phyloP scores from a whole-genome alignment of 2,329 filamentous ascomycete genomes.

The Colletotrichum shisoi region DNA sequence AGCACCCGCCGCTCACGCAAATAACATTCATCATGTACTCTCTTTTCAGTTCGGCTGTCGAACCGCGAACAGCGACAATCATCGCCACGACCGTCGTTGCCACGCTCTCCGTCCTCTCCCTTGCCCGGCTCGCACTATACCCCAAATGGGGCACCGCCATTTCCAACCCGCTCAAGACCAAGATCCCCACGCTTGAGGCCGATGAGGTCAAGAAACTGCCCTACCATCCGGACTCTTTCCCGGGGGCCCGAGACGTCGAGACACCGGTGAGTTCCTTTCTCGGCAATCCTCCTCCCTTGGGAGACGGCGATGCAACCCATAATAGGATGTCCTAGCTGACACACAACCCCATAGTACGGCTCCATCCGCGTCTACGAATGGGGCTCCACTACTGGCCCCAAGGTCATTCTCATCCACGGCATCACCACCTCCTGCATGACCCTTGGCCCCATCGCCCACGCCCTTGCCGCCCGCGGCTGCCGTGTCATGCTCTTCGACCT shows the following conservation, averaged over 20 bases:
- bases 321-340: constrained; percentile 16
- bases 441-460: constrained; percentile 70
- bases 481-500: constrained; percentile 83
- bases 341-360: constrained; percentile 62
- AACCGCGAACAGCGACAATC: constrained; percentile 46
- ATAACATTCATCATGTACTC: constrained; percentile 44
- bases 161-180: constrained; percentile 55
- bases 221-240: constrained; percentile 74
- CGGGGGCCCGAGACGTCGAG: constrained; percentile 75
- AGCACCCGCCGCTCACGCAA: background rate
- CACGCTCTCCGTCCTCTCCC: constrained; percentile 52
- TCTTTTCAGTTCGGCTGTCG: constrained; percentile 42
- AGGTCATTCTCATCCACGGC: constrained; percentile 81
- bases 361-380: constrained; percentile 82
- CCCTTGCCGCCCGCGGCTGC: constrained; percentile 72
- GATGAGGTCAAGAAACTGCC: constrained; percentile 51
- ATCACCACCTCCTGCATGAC: constrained; percentile 84
- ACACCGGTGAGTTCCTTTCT: constrained; percentile 62
- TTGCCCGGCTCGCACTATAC: constrained; percentile 51
- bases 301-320: background rate
- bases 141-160: constrained; percentile 53
- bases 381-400: constrained; percentile 75
- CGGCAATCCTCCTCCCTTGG: background rate
- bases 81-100: constrained; percentile 54
- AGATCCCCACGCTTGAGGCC: constrained; percentile 49